phyloP scores from a whole-genome alignment of 345 rosid species.

The Arabidopsis suecica region DNA sequence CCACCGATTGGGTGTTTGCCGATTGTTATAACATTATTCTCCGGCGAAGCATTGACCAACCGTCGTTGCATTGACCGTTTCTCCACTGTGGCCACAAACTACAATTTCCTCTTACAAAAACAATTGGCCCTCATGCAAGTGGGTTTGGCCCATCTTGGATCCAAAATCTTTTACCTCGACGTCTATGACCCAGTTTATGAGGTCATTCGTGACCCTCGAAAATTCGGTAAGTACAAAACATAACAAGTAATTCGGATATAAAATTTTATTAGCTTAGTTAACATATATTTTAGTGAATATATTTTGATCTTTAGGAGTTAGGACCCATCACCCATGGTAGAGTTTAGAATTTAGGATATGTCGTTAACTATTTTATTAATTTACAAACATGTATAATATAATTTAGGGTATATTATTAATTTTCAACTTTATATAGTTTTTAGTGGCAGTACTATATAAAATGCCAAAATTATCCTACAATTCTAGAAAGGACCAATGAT shows the following conservation, averaged over 20 bases:
- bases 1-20: constrained; percentile 93
- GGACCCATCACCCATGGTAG: not conserved
- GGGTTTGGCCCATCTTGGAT: constrained; percentile 45
- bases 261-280: not conserved
- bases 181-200: constrained; percentile 57
- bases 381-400: too few relatives aligned
- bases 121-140: constrained; percentile 52
- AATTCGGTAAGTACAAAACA: constrained; percentile 49
- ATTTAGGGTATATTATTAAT: not conserved
- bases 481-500: not conserved
- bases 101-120: constrained; percentile 55
- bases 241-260: not conserved
- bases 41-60: constrained; percentile 45
- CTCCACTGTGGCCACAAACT: constrained; percentile 54
- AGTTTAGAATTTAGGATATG: not conserved
- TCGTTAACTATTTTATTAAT: not conserved
- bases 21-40: constrained; percentile 61
- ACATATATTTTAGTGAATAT: not conserved
- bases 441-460: not conserved
- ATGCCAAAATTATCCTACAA: not conserved
- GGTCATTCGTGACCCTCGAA: constrained; percentile 47
- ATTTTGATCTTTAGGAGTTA: not conserved
- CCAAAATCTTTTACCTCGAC: constrained; percentile 51
- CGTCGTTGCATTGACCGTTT: constrained; percentile 63
- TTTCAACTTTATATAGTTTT: not conserved